Percentiles rank a stretch among this genome's conserved stretches.
Conservation (phyloP, 176 grass and related monocot species). For the Neostapfia colusana region DNA sequence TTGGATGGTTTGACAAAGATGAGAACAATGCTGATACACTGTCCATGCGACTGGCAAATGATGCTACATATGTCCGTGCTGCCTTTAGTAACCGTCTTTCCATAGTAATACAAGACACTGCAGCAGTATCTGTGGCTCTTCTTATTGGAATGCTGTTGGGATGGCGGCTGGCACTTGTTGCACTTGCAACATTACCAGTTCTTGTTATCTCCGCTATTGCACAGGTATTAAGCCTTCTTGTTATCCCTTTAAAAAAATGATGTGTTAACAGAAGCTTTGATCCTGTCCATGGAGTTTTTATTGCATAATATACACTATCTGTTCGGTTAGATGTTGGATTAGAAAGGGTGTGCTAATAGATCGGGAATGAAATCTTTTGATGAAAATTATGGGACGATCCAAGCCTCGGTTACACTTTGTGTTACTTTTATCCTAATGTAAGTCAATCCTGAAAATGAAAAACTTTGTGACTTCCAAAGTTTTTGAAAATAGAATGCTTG, state of each 20-base stretch:
- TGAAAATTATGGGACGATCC: not conserved
- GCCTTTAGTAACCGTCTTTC: slow-evolving; percentile 98
- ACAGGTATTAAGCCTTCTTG: slow-evolving; percentile 62
- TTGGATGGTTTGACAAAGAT: slow-evolving; percentile 98
- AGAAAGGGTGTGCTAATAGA: not conserved
- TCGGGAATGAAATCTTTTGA: not conserved
- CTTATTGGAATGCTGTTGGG: slow-evolving; percentile 91
- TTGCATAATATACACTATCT: not conserved
- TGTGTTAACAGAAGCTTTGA: slow-evolving; percentile 15
- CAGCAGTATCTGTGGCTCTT: slow-evolving; percentile 82
- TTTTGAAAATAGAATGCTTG: not conserved
- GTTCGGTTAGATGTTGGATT: slow-evolving; percentile 20
- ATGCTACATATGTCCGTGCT: slow-evolving; percentile 98
- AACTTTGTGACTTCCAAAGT: not conserved
- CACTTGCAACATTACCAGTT: slow-evolving; percentile 86
- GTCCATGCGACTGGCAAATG: slow-evolving; percentile 95
- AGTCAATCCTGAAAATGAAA: not conserved
- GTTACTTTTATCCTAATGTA: slow-evolving; percentile 13
- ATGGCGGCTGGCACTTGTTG: slow-evolving; percentile 95
- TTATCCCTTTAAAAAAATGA: slow-evolving; percentile 9
- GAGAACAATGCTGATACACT: slow-evolving; percentile 92
- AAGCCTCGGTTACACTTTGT: not conserved
- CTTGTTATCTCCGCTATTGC: slow-evolving; percentile 94
- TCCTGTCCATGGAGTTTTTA: not conserved
- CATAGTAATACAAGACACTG: slow-evolving; percentile 96